These are phyloP conservation scores for Lepidium sativum DNA, from an alignment of 345 rosid species.

Conservation along the genomic window DNA sequence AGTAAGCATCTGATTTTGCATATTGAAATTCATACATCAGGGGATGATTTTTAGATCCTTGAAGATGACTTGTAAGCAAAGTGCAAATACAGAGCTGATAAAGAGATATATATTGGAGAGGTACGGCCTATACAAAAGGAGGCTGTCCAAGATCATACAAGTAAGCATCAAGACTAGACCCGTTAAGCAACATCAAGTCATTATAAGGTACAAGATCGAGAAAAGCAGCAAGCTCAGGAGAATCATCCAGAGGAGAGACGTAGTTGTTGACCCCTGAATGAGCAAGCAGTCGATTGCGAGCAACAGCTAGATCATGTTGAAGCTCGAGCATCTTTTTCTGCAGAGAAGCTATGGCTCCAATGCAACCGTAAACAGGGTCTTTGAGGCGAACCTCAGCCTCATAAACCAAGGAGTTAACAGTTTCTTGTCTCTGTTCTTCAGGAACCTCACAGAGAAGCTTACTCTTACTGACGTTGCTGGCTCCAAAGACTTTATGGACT, in stretches of 20 bases:
- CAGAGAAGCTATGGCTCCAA: conserved; percentile 73
- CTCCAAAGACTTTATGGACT: conserved; percentile 92
- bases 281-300: conserved; percentile 57
- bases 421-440: conserved; percentile 81
- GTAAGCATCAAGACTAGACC: conserved; percentile 32
- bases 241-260: conserved; percentile 17
- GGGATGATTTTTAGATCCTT: background rate
- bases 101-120: background rate
- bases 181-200: conserved; percentile 37
- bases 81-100: conserved; percentile 3
- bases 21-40: conserved; percentile 14
- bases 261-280: conserved; percentile 29
- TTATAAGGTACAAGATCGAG: conserved; percentile 31
- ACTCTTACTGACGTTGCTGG: conserved; percentile 93
- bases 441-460: conserved; percentile 80
- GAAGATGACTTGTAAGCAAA: conserved; percentile 4
- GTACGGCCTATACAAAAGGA: conserved; percentile 26
- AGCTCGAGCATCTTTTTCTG: conserved; percentile 73
- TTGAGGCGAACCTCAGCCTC: conserved; percentile 88
- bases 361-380: conserved; percentile 92
- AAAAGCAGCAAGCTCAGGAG: conserved; percentile 21
- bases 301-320: conserved; percentile 67
- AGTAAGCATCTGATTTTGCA: conserved; percentile 12
- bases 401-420: conserved; percentile 74
- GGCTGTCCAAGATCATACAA: conserved; percentile 29